A percentile compares a stretch with the other conserved stretches of the same genome.
Evolutionary conservation across 192 early-diverging fungal species (phyloP).

Genomic region (Diversispora eburnea): DNA sequence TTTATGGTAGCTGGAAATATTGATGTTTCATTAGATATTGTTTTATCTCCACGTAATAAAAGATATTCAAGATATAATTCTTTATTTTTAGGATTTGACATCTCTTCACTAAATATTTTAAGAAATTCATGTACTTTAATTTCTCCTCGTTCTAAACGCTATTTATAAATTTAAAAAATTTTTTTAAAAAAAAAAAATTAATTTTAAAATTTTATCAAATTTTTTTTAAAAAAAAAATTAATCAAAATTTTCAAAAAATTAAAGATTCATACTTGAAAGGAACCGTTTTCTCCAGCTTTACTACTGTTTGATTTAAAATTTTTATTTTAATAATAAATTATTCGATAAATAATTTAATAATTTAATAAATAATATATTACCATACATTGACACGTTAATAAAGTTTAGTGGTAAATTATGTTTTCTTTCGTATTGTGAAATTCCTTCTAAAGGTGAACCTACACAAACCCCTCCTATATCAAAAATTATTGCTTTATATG

Average conservation of each 20-base stretch:
- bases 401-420: slow-evolving; percentile 73
- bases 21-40: slow-evolving; percentile 1
- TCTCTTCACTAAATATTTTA: slow-evolving; percentile 52
- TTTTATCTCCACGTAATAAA: slow-evolving; percentile 30
- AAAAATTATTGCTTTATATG: slow-evolving; percentile 72
- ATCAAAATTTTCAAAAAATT: too few relatives aligned
- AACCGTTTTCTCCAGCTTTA: slow-evolving; percentile 41
- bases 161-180: not conserved
- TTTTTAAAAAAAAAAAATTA: not conserved
- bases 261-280: slow-evolving; percentile 39
- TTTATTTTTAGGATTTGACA: slow-evolving; percentile 50
- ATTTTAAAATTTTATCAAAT: not conserved
- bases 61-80: slow-evolving; percentile 48
- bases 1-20: slow-evolving; percentile 30
- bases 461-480: slow-evolving; percentile 86
- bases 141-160: slow-evolving; percentile 58
- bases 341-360: not conserved
- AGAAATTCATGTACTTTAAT: slow-evolving; percentile 55
- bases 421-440: slow-evolving; percentile 62
- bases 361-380: not conserved
- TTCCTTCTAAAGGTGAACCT: slow-evolving; percentile 74
- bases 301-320: slow-evolving; percentile 23
- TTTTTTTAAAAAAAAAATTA: not conserved
- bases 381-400: slow-evolving; percentile 76
- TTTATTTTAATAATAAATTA: not conserved